Percentiles rank a stretch among this genome's conserved stretches.
Evolutionary conservation across 2,329 filamentous ascomycete species (phyloP).

Genomic region (Fusarium torulosum): DNA sequence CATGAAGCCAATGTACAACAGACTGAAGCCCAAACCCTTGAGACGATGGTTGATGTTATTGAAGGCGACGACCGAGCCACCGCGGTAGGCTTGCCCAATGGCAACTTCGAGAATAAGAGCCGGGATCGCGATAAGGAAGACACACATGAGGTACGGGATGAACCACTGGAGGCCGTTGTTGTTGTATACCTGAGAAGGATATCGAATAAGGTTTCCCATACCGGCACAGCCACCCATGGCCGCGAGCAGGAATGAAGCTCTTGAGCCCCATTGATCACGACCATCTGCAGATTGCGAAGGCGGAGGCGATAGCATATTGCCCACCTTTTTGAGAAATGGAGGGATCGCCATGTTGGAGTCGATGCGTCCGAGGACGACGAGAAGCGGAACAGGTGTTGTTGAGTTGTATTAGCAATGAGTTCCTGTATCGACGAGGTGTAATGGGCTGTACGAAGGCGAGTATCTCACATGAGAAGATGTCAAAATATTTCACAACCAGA

Average conservation of each 20-base stretch:
- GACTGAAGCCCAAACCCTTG: slow-evolving; percentile 65
- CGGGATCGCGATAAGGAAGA: slow-evolving; percentile 68
- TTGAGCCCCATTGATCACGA: slow-evolving; percentile 67
- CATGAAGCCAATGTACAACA: slow-evolving; percentile 65
- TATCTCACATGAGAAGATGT: slow-evolving; percentile 13
- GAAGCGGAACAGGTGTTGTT: background rate
- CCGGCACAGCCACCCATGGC: slow-evolving; percentile 70
- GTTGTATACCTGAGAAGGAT: slow-evolving; percentile 70
- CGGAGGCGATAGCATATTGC: slow-evolving; percentile 53
- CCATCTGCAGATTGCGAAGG: slow-evolving; percentile 56
- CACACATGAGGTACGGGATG: slow-evolving; percentile 67
- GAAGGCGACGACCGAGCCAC: slow-evolving; percentile 66
- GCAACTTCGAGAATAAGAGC: slow-evolving; percentile 71
- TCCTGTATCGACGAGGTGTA: background rate
- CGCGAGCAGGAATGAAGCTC: slow-evolving; percentile 67
- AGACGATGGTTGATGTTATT: slow-evolving; percentile 65
- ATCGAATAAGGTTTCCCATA: slow-evolving; percentile 69
- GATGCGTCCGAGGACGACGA: background rate
- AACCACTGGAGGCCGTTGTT: slow-evolving; percentile 72
- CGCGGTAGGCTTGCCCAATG: slow-evolving; percentile 75
- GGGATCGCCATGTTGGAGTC: slow-evolving; percentile 34
- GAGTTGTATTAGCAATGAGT: no score
- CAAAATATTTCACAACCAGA: slow-evolving; percentile 4
- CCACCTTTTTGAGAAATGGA: slow-evolving; percentile 49
- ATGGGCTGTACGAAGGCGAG: background rate